Evolutionary conservation across 306 rosid genomes (phyloP).

Genomic region (Hylodesmum podocarpum): DNA sequence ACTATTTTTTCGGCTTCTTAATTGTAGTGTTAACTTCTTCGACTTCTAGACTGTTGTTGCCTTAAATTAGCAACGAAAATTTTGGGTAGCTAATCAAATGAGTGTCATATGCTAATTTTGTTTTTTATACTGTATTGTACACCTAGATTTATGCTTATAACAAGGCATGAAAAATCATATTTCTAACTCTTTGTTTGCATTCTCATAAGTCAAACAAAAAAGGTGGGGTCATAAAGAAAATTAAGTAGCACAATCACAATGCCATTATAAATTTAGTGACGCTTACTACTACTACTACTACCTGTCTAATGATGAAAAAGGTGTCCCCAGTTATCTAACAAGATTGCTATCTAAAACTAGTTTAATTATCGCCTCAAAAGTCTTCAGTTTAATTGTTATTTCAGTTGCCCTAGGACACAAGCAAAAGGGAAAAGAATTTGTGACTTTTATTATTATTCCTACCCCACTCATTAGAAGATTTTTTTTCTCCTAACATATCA

Average conservation of each 20-base stretch:
- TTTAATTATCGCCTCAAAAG: slow-evolving; percentile 33
- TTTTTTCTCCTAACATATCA: slow-evolving; percentile 13
- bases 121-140: not conserved
- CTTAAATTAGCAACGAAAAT: not conserved
- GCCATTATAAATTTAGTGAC: slow-evolving; percentile 3
- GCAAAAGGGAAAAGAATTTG: slow-evolving; percentile 29
- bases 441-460: slow-evolving; percentile 28
- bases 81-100: slow-evolving; percentile 24
- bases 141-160: not conserved
- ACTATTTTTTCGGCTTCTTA: not conserved
- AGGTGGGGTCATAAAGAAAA: slow-evolving; percentile 22
- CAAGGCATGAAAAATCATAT: slow-evolving; percentile 22
- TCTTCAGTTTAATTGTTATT: slow-evolving; percentile 23
- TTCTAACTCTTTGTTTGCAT: slow-evolving; percentile 23
- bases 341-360: slow-evolving; percentile 10
- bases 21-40: not conserved
- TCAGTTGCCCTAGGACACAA: slow-evolving; percentile 24
- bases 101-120: not conserved
- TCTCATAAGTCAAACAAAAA: slow-evolving; percentile 38
- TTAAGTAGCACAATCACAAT: slow-evolving; percentile 16
- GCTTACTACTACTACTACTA: not conserved
- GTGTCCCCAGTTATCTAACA: slow-evolving; percentile 23
- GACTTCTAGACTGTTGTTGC: not conserved
- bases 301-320: slow-evolving; percentile 26
- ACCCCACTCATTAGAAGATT: slow-evolving; percentile 28